Evolutionary conservation across 441 rosid species (phyloP).

Genomic region (Populus trichocarpa): DNA sequence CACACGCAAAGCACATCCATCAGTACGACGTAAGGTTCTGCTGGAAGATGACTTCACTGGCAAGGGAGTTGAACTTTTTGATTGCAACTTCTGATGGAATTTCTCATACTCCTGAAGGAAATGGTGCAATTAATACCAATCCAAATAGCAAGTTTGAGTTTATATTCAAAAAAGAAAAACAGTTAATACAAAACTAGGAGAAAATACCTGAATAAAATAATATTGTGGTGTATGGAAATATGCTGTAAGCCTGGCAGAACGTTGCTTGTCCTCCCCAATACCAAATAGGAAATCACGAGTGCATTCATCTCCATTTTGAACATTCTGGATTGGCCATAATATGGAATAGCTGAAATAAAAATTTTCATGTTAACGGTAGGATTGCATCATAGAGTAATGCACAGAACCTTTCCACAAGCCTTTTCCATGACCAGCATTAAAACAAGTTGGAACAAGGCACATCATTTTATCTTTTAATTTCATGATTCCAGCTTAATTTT

Average conservation of each 20-base stretch:
- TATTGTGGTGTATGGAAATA: constrained; percentile 82
- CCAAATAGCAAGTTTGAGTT: constrained; percentile 5
- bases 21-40: constrained; percentile 33
- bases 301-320: constrained; percentile 70
- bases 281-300: constrained; percentile 84
- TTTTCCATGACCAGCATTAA: not conserved
- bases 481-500: not conserved
- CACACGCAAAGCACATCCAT: constrained; percentile 55
- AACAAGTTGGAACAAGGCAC: not conserved
- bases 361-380: constrained; percentile 11
- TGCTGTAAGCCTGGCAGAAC: constrained; percentile 91
- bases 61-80: constrained; percentile 33
- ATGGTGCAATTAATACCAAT: constrained; percentile 19
- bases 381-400: not conserved
- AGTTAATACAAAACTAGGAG: not conserved
- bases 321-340: constrained; percentile 71
- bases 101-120: constrained; percentile 69
- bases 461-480: not conserved
- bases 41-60: constrained; percentile 36
- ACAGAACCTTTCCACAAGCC: not conserved
- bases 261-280: constrained; percentile 88
- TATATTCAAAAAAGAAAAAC: constrained; percentile 10
- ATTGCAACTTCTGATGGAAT: constrained; percentile 40
- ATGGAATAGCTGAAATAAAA: constrained; percentile 62
- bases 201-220: constrained; percentile 70